Evolutionary conservation across 257 asterid genomes (phyloP).

Genomic region (Jaltomata sinuosa): DNA sequence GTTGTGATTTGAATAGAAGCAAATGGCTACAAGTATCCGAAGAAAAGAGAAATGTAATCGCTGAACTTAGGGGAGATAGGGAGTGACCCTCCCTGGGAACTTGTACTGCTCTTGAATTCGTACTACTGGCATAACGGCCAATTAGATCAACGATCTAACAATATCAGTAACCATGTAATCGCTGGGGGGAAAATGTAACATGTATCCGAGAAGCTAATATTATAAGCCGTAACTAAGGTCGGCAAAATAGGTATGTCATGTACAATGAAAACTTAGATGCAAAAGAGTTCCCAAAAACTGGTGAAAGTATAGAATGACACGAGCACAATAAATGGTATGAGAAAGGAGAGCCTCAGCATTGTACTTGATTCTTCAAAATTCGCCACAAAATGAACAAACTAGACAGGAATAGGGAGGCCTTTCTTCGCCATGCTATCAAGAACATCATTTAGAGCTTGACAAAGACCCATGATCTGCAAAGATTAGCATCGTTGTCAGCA

Average conservation of each 20-base stretch:
- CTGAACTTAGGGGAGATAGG: not conserved
- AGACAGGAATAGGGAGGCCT: constrained; percentile 83
- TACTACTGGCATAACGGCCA: not conserved
- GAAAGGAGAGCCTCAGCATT: not conserved
- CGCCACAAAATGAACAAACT: not conserved
- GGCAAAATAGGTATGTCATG: not conserved
- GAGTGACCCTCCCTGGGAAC: not conserved
- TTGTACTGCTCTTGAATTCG: too few relatives aligned
- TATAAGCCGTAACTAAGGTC: not conserved
- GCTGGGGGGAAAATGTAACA: too few relatives aligned
- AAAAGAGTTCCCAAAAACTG: not conserved
- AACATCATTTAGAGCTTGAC: constrained; percentile 88
- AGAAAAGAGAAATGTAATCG: not conserved
- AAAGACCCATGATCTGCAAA: constrained; percentile 77
- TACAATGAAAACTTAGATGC: not conserved
- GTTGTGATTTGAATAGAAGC: not conserved
- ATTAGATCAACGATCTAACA: not conserved
- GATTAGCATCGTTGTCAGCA: not conserved
- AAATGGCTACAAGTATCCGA: not conserved
- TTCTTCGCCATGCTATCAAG: constrained; percentile 96
- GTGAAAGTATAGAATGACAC: not conserved
- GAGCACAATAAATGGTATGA: not conserved
- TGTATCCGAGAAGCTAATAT: not conserved
- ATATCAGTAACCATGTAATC: not conserved
- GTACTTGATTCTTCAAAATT: not conserved